Conservation (phyloP, 441 rosid species). For the Dalechampia spathulata region DNA sequence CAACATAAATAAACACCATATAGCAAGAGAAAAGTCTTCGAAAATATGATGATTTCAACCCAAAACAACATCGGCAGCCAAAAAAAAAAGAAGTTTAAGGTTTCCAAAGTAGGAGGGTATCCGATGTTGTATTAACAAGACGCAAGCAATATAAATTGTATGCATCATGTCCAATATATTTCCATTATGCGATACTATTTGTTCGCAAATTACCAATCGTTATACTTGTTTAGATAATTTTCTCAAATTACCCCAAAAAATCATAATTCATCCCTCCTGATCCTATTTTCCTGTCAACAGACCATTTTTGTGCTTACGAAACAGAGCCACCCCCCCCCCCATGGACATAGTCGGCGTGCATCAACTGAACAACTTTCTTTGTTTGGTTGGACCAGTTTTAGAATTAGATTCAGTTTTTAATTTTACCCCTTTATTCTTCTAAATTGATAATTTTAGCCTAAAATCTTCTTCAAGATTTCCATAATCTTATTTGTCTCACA, state of each 20-base stretch:
- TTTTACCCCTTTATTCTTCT: not conserved
- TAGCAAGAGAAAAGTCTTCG: constrained; percentile 13
- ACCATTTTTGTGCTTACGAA: no score
- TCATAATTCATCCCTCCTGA: no score
- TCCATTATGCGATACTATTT: no score
- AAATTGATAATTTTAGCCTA: not conserved
- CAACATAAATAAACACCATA: constrained; percentile 12
- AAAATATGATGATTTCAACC: not conserved
- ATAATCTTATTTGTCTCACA: not conserved
- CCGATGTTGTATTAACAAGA: constrained; percentile 29
- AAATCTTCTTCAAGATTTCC: constrained; percentile 2
- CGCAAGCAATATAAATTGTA: not conserved
- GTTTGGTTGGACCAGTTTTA: not conserved
- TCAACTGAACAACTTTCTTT: not conserved
- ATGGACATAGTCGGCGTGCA: no score
- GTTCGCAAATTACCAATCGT: no score
- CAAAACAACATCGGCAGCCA: not conserved
- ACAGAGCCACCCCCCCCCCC: no score
- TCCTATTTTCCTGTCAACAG: no score
- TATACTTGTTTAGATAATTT: no score
- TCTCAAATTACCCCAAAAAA: no score
- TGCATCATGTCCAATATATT: no score
- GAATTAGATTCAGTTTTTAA: not conserved
- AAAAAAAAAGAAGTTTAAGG: constrained; percentile 5
- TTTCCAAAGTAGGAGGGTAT: constrained; percentile 25